Base-by-base conservation (phyloP, 805 yeast genomes). In the Candida jianshihensis region DNA sequence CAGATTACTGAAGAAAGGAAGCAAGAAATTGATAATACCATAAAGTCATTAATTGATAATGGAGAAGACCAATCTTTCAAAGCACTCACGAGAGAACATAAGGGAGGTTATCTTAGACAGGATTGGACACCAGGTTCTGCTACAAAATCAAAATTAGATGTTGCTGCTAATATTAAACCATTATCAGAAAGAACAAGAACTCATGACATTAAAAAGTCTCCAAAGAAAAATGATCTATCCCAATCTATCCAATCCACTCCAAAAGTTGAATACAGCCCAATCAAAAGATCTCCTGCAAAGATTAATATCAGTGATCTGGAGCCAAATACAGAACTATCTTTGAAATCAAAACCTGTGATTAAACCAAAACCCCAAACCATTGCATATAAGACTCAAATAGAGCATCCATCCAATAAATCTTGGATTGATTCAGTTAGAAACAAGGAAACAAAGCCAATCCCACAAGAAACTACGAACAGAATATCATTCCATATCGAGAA, bases 201-300 rank as follows among this genome's bases (percentile, higher is more conserved):
- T 18, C 26, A 26, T 16, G 31, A 13, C 8, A 11, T 37, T 16
- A 37, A 40, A 30, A 44, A 37, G 14, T 46, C 49, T 7, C 49
- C 48, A 20, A 35, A 37, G 19, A 37, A 39, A 14, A 7, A 30
- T 4, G 33, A 37, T 9, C 33, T 35, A 7, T n/a, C 21, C 10
- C 29, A 21, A 11, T 6, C 34, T 7, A 30, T 34, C 19, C 27
- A 21, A 20, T 16, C 19, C 16, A 16, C 9, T 15, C 5, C 26
- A n/a, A 22, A 18, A 29, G 15, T 27, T 3, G 12, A 22, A 11
- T 27, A 26, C 21, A 30, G 39, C 11, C 42, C 47, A 6, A 33
- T 48, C 4, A 47, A 36, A 30, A 48, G 37, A 28, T 43, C 53
- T 13, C 52, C 50, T 3, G 46, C 40, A 14, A 50, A 48, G 27